phyloP scores from a whole-genome alignment of 2,329 filamentous ascomycete species.

The Phialocephala subalpina region DNA sequence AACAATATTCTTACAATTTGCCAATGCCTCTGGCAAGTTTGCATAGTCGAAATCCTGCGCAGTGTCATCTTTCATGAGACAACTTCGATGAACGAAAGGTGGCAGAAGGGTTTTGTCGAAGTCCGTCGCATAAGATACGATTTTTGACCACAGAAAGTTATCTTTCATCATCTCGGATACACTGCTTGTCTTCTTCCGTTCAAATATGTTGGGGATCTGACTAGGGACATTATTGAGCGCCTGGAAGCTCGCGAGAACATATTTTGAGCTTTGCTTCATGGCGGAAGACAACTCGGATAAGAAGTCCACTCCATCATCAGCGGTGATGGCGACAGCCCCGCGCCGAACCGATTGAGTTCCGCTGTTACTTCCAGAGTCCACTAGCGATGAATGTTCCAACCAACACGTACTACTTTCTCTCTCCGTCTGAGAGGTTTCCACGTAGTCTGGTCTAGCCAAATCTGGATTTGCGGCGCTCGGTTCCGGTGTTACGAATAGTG shows the following conservation, averaged over 20 bases:
- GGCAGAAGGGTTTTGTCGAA: slow-evolving; percentile 20
- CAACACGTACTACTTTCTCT: slow-evolving; percentile 9
- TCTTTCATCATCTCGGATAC: slow-evolving; percentile 14
- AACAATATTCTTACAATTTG: slow-evolving; percentile 26
- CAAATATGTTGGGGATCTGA: slow-evolving; percentile 19
- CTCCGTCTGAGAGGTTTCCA: background rate
- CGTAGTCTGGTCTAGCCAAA: background rate
- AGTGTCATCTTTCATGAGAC: background rate
- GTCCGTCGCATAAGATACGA: slow-evolving; percentile 12
- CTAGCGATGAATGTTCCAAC: background rate
- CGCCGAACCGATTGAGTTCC: background rate
- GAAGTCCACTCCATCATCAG: background rate
- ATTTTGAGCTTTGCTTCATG: slow-evolving; percentile 16
- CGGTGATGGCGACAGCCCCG: background rate
- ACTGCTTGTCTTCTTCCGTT: slow-evolving; percentile 13
- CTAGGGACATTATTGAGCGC: background rate
- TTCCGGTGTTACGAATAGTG: background rate
- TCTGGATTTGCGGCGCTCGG: background rate
- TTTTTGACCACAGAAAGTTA: slow-evolving; percentile 24
- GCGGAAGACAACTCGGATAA: slow-evolving; percentile 6
- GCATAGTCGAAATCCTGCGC: background rate
- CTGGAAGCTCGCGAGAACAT: slow-evolving; percentile 13
- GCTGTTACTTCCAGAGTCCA: background rate
- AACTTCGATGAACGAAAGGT: slow-evolving; percentile 26
- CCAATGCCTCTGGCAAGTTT: slow-evolving; percentile 24